phyloP scores from a whole-genome alignment of 2,329 filamentous ascomycete genomes.

The Talaromyces sp. region DNA sequence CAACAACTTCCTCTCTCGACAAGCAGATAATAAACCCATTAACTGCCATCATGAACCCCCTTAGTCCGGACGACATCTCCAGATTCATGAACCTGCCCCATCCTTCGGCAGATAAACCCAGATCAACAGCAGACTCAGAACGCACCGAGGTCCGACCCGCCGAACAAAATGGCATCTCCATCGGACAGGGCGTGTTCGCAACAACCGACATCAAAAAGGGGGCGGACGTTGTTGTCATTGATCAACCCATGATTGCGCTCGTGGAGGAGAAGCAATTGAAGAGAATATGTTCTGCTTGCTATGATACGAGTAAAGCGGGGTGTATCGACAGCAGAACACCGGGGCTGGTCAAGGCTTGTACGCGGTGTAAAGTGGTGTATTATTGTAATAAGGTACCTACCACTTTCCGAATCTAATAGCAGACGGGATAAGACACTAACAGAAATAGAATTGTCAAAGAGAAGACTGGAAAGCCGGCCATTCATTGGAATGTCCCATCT shows the following conservation, averaged over 20 bases:
- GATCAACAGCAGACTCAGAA: background rate
- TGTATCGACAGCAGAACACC: slow-evolving; percentile 18
- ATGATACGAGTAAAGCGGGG: slow-evolving; percentile 33
- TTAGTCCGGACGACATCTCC: too few species aligned
- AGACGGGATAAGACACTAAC: background rate
- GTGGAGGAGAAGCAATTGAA: slow-evolving; percentile 49
- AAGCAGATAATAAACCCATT: too few species aligned
- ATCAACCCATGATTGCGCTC: slow-evolving; percentile 47
- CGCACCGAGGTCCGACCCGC: background rate
- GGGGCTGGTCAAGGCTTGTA: slow-evolving; percentile 49
- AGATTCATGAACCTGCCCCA: background rate
- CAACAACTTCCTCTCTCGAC: background rate
- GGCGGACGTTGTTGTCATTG: slow-evolving; percentile 45
- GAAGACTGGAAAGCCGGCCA: slow-evolving; percentile 56
- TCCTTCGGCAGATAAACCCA: background rate
- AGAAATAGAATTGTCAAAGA: slow-evolving; percentile 51
- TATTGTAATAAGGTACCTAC: slow-evolving; percentile 55
- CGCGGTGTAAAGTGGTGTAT: slow-evolving; percentile 52
- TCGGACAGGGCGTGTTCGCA: slow-evolving; percentile 54
- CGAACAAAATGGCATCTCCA: slow-evolving; percentile 17
- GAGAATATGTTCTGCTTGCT: slow-evolving; percentile 56
- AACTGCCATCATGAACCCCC: too few species aligned
- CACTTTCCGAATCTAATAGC: background rate
- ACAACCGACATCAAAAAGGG: slow-evolving; percentile 44
- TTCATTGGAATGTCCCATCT: slow-evolving; percentile 55